Evolutionary conservation across 768 basidiomycete genomes (phyloP).

Genomic region (Roridomyces roridus): DNA sequence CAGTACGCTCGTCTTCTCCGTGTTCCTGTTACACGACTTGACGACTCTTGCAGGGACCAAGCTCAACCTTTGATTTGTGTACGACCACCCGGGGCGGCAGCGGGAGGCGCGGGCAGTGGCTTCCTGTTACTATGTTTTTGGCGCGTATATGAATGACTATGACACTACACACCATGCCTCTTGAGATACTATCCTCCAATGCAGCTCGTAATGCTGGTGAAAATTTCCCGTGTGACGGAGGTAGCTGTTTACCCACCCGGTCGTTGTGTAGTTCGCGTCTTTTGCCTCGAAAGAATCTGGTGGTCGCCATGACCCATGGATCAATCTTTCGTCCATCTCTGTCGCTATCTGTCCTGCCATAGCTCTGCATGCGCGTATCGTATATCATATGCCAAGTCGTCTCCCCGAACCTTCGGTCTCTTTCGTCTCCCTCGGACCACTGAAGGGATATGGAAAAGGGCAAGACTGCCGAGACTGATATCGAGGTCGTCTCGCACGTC

Average conservation of each 20-base stretch:
- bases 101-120: background rate
- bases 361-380: background rate
- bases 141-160: conserved; percentile 22
- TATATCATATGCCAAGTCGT: too few relatives aligned
- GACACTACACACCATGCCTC: background rate
- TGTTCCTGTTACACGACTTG: background rate
- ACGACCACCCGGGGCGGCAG: background rate
- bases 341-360: background rate
- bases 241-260: too few relatives aligned
- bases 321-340: background rate
- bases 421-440: too few relatives aligned
- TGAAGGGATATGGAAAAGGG: background rate
- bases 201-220: too few relatives aligned
- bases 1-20: conserved; percentile 7
- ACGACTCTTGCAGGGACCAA: conserved; percentile 71
- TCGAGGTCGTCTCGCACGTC: conserved; percentile 15
- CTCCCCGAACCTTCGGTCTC: too few relatives aligned
- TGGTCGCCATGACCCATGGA: too few relatives aligned
- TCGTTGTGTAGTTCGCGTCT: too few relatives aligned
- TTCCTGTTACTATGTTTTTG: conserved; percentile 16
- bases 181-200: too few relatives aligned
- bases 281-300: too few relatives aligned
- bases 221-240: too few relatives aligned
- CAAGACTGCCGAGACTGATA: background rate
- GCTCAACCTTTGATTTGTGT: conserved; percentile 81